Base-by-base conservation (phyloP, 2,329 filamentous ascomycete genomes). In the Colletotrichum liriopes region DNA sequence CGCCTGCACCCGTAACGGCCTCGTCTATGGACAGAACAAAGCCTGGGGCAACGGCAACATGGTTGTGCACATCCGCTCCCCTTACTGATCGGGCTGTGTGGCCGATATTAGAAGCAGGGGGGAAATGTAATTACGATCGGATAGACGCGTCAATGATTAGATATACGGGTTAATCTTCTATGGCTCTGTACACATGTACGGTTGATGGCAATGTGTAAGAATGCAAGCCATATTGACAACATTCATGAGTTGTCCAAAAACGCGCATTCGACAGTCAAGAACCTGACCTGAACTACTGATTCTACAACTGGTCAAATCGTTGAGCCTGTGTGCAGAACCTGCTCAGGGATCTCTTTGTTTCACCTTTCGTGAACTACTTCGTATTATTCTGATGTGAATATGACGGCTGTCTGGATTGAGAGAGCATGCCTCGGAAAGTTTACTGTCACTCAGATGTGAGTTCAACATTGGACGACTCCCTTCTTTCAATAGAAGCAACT, bases 11-110 rank as follows among this genome's bases (percentile, higher is more conserved):
- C 67, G 67, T 3, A 37, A 52, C 35, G 54, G 67, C 12, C 62
- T 66, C 29, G 67, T 70, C n/a, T 66, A 29, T 18, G 62, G 67
- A n/a, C 16, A 58, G 35, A 70, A 65, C 26, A 59, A 37, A 6
- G 67, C 67, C 12, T 66, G 62, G 67, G 67, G 54, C 37, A 66
- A 70, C 29, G 62, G 62, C 45, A 60, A 66, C 37, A 43, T 70
- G 52, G 32, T 26, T 20, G 62, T 70, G 8, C 62, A 70, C n/a
- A 70, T 70, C 45, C 52, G 67, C 5, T 18, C 41, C 29, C 58
- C 65, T 45, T 62, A 47, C 43, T 66, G 52, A 55, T 2, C 23
- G 52, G 32, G 18, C 29, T 20, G 29, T 1, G 11, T 32, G 29
- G 52, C 18, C 18, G 20, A 14, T 18, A 16, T 12, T 18, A 2